These are phyloP conservation scores for Leishmania major DNA, from an alignment of 208 protist genomes.

Conservation along the genomic window DNA sequence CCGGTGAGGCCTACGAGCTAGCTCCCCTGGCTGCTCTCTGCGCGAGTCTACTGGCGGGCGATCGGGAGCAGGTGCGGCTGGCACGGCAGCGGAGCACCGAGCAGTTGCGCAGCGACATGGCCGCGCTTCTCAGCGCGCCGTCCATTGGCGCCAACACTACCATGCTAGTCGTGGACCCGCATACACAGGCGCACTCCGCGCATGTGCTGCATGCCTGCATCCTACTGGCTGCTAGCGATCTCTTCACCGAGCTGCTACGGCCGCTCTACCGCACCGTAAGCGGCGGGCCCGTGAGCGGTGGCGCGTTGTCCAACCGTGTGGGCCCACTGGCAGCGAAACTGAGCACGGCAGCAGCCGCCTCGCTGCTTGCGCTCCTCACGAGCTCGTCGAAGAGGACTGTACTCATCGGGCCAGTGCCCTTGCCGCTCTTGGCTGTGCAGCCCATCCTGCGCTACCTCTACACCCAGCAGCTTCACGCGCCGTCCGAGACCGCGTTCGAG, in stretches of 20 bases:
- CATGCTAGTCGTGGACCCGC: conserved; percentile 78
- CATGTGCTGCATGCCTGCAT: conserved; percentile 72
- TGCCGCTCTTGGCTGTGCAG: conserved; percentile 61
- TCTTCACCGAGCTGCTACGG: conserved; percentile 79
- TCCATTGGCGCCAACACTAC: conserved; percentile 54
- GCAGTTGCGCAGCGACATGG: conserved; percentile 58
- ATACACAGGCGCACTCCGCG: conserved; percentile 65
- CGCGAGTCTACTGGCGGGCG: conserved; percentile 47
- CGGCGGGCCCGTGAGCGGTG: conserved; percentile 5
- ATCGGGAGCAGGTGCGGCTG: conserved; percentile 35
- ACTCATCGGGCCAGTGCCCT: conserved; percentile 72
- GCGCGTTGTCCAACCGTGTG: conserved; percentile 42
- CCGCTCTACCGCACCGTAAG: conserved; percentile 50
- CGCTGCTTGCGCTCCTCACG: conserved; percentile 23
- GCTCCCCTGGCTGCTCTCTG: conserved; percentile 47
- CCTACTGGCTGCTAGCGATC: conserved; percentile 52
- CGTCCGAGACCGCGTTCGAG: conserved; percentile 56
- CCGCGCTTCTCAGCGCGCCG: conserved; percentile 37
- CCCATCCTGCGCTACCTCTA: conserved; percentile 79
- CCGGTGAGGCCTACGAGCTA: conserved; percentile 55
- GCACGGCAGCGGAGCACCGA: conserved; percentile 45
- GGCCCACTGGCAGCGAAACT: conserved; percentile 67
- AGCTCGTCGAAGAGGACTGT: conserved; percentile 55
- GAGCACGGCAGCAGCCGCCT: conserved; percentile 26
- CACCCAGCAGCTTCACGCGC: conserved; percentile 56